These are phyloP conservation scores for Epichloe glyceriae DNA, from an alignment of 2,329 filamentous ascomycete species.

Conservation along the genomic window DNA sequence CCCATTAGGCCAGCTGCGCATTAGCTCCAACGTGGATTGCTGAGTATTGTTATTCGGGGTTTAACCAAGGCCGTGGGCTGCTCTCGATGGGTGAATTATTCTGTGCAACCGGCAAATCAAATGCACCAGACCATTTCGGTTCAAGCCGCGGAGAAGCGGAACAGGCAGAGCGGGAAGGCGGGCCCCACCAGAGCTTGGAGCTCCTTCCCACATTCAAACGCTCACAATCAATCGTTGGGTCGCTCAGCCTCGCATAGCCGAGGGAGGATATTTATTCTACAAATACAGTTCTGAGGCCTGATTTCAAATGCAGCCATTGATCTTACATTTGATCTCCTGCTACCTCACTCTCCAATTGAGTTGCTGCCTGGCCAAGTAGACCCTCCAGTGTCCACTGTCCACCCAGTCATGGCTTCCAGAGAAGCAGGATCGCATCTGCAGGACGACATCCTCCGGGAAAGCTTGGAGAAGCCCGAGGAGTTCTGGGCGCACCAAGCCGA, in stretches of 20 bases:
- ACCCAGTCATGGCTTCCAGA: slow-evolving; percentile 3
- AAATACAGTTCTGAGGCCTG: not conserved
- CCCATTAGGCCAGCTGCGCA: no score
- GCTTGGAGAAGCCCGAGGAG: slow-evolving; percentile 52
- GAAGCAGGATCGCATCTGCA: slow-evolving; percentile 22
- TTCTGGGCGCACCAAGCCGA: slow-evolving; percentile 70
- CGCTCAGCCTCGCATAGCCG: not conserved
- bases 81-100: no score
- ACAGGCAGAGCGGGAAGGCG: not conserved
- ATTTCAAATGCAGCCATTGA: not conserved
- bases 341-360: not conserved
- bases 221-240: not conserved
- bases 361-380: no score
- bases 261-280: not conserved
- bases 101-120: not conserved
- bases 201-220: not conserved
- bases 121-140: not conserved
- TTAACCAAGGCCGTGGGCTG: no score
- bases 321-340: not conserved
- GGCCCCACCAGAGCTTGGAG: not conserved
- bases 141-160: not conserved
- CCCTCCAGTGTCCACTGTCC: not conserved
- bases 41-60: no score
- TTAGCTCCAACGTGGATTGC: no score
- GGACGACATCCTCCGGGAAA: slow-evolving; percentile 39